Percentiles rank a stretch among this genome's conserved stretches.
These are phyloP conservation scores for Vigna trinervia DNA, from an alignment of 306 rosid genomes.

Conservation along the genomic window DNA sequence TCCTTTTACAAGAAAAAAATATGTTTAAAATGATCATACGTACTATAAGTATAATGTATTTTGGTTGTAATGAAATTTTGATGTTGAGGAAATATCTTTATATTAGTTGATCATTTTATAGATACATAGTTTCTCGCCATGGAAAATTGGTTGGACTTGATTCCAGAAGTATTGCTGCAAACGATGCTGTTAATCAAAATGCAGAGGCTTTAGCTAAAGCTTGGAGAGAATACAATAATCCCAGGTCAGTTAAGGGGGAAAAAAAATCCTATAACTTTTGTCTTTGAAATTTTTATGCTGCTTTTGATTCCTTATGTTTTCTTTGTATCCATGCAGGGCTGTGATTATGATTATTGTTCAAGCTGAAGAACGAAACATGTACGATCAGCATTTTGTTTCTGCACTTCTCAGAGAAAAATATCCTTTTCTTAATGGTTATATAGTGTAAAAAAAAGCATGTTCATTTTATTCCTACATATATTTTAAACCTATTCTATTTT, in stretches of 20 bases:
- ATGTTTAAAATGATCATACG: conserved; percentile 10
- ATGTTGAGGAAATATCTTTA: conserved; percentile 23
- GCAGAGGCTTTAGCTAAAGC: conserved; percentile 84
- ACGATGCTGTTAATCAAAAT: conserved; percentile 53
- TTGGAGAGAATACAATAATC: conserved; percentile 81
- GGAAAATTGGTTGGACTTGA: conserved; percentile 77
- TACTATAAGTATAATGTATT: conserved; percentile 14
- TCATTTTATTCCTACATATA: too few species aligned
- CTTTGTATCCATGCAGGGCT: conserved; percentile 62
- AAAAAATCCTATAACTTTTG: conserved; percentile 6
- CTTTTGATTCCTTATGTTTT: conserved; percentile 35
- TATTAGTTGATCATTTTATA: conserved; percentile 51
- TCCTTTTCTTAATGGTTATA: conserved; percentile 60
- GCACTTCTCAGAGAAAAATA: conserved; percentile 72
- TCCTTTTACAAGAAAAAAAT: too few species aligned
- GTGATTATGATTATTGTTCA: conserved; percentile 80
- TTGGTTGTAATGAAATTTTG: background rate
- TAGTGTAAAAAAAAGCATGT: too few species aligned
- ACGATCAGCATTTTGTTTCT: conserved; percentile 87
- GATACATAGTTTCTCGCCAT: conserved; percentile 68
- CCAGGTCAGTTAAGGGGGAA: conserved; percentile 63
- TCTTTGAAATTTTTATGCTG: background rate
- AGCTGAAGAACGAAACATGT: conserved; percentile 89
- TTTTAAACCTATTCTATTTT: too few species aligned
- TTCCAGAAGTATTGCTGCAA: conserved; percentile 65